Base-by-base conservation (phyloP, 2,329 filamentous ascomycete species). In the Dactylella cylindrospora region DNA sequence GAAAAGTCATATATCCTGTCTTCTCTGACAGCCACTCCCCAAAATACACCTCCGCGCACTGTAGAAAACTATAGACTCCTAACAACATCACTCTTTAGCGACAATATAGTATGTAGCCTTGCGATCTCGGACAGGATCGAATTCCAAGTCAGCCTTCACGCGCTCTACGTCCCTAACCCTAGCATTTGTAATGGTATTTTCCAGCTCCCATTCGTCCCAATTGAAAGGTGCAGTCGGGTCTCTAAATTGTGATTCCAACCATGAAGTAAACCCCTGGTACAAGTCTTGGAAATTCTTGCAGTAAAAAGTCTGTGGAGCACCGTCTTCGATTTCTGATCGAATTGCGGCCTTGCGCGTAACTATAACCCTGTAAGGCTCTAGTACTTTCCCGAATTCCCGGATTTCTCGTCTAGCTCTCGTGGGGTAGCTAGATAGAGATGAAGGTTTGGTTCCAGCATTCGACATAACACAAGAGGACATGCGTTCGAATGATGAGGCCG, bases 61-160 rank as follows among this genome's bases (percentile, higher is more conserved):
- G n/a, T n/a, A n/a, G n/a, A n/a, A n/a, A n/a, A n/a, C n/a, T n/a
- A n/a, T n/a, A n/a, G n/a, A n/a, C n/a, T n/a, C n/a, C n/a, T n/a
- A n/a, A n/a, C n/a, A n/a, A n/a, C n/a, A n/a, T n/a, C n/a, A n/a
- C n/a, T n/a, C n/a, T n/a, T n/a, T n/a, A n/a, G n/a, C n/a, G n/a
- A n/a, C n/a, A n/a, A n/a, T n/a, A n/a, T n/a, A n/a, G n/a, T n/a
- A n/a, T n/a, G n/a, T n/a, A n/a, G n/a, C n/a, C n/a, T n/a, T n/a
- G n/a, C n/a, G n/a, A 39, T 39, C 13, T 22, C 35, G 9, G 15
- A 20, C 19, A 39, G 35, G 35, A 39, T 39, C 35, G 13, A 39
- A 39, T n/a, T 15, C 22, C 32, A 39, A 31, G 6, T 7, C 9
- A 23, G 28, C 8, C 2, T 12, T 13, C 2, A 5, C 12, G 9